A percentile compares a stretch with the other conserved stretches of the same genome.
phyloP scores from a whole-genome alignment of 2,329 filamentous ascomycete species.

The Alternaria solani region DNA sequence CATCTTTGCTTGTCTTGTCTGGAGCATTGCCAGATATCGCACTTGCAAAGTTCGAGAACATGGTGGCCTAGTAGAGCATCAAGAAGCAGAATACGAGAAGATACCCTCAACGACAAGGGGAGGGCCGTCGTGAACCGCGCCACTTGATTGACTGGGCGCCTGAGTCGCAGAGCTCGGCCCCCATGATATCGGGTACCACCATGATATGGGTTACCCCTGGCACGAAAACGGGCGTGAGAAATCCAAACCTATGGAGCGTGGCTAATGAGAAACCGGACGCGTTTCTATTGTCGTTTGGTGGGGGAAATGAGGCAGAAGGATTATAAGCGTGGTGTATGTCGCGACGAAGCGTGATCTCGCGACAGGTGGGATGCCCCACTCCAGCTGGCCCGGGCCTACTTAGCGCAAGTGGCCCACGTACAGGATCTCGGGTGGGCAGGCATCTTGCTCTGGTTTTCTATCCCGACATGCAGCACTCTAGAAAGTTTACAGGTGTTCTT shows the following conservation, averaged over 20 bases:
- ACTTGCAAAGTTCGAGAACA: slow-evolving; percentile 6
- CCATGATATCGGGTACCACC: not conserved
- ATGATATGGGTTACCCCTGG: not conserved
- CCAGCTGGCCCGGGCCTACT: not conserved
- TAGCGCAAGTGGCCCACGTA: not conserved
- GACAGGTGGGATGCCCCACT: not conserved
- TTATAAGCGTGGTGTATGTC: not conserved
- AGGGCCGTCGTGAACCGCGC: not conserved
- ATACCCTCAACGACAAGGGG: not conserved
- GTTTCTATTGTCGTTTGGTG: not conserved
- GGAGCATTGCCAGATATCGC: slow-evolving; percentile 5
- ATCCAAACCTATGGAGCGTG: not conserved
- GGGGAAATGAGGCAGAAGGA: too few species aligned
- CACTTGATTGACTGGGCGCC: slow-evolving; percentile 2
- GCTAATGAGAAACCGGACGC: not conserved
- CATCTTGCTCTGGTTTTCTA: not conserved
- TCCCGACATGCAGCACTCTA: not conserved
- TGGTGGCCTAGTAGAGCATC: not conserved
- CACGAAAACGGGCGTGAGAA: not conserved
- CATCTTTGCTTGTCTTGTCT: slow-evolving; percentile 23
- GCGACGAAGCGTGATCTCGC: slow-evolving; percentile 1
- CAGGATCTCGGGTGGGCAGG: not conserved
- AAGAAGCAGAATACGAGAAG: not conserved
- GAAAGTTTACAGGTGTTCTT: not conserved
- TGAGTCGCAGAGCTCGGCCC: slow-evolving; percentile 1